phyloP scores from a whole-genome alignment of 805 yeast genomes.

The Pichia insulana region DNA sequence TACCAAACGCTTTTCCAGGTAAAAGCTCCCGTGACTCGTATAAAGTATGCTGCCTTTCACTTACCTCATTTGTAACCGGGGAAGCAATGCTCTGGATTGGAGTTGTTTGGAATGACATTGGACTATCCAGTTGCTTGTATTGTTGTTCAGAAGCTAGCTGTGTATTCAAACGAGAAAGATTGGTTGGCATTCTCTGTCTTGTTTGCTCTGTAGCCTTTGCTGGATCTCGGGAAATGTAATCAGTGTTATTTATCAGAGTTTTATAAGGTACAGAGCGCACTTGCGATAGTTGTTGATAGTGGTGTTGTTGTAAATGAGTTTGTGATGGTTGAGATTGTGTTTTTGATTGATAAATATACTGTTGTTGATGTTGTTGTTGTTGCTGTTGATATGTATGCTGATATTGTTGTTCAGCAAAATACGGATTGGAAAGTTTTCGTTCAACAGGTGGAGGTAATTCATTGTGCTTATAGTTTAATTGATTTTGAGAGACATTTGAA shows the following conservation, averaged over 20 bases:
- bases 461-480: no score
- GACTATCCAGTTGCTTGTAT: no score
- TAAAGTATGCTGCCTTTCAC: neutral
- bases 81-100: neutral
- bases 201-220: no score
- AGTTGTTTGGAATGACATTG: neutral
- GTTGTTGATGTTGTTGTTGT: conserved; percentile 12
- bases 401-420: neutral
- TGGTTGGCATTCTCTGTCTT: no score
- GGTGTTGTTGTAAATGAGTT: conserved; percentile 9
- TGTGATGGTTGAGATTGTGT: conserved; percentile 1
- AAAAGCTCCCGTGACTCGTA: conserved; percentile 1
- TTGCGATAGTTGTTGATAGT: conserved; percentile 2
- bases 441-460: no score
- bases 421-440: conserved; percentile 1
- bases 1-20: conserved; percentile 3
- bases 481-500: no score
- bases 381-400: conserved; percentile 3
- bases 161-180: no score
- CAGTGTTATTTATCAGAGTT: no score
- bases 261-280: neutral
- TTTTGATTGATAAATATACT: conserved; percentile 6
- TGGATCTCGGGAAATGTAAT: no score
- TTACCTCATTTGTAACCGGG: neutral
- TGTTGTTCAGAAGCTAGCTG: no score